Percentiles rank a stretch among this genome's conserved stretches.
Conservation (phyloP, 2,329 filamentous ascomycete species). For the Neobulgaria alba region DNA sequence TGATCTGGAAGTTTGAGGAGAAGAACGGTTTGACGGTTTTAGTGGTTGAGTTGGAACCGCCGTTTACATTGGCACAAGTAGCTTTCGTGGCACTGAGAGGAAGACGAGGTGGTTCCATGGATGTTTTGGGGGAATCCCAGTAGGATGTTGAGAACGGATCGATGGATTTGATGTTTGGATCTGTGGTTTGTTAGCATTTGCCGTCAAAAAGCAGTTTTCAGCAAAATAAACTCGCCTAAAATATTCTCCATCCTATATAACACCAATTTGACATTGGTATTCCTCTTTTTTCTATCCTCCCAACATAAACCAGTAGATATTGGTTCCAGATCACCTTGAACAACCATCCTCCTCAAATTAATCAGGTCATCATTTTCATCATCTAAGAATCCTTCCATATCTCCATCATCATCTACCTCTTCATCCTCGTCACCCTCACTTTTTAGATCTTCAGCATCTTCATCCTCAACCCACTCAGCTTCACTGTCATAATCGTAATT, state of each 20-base stretch:
- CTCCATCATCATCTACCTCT: constrained; percentile 55
- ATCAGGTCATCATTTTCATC: constrained; percentile 55
- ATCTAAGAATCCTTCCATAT: constrained; percentile 59
- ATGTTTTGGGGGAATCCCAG: constrained; percentile 43
- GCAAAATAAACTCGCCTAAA: constrained; percentile 13
- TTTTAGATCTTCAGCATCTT: constrained; percentile 54
- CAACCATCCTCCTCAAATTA: constrained; percentile 43
- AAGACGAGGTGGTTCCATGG: constrained; percentile 30
- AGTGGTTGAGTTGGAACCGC: constrained; percentile 1
- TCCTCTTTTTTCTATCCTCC: constrained; percentile 49
- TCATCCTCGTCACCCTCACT: constrained; percentile 55
- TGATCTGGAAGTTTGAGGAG: constrained; percentile 4
- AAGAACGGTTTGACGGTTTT: constrained; percentile 15
- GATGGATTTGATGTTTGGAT: constrained; percentile 45
- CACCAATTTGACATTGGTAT: constrained; percentile 41
- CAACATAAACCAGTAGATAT: constrained; percentile 76
- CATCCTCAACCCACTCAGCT: constrained; percentile 71
- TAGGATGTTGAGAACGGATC: constrained; percentile 80
- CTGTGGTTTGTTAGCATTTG: constrained; percentile 13
- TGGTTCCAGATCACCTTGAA: constrained; percentile 63
- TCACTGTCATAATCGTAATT: constrained; percentile 84
- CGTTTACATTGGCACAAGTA: constrained; percentile 12
- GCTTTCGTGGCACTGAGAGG: constrained; percentile 26
- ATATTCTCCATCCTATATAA: constrained; percentile 69
- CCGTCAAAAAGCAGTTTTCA: background rate